phyloP scores from a whole-genome alignment of 768 basidiomycete genomes.

The Russula sp. region DNA sequence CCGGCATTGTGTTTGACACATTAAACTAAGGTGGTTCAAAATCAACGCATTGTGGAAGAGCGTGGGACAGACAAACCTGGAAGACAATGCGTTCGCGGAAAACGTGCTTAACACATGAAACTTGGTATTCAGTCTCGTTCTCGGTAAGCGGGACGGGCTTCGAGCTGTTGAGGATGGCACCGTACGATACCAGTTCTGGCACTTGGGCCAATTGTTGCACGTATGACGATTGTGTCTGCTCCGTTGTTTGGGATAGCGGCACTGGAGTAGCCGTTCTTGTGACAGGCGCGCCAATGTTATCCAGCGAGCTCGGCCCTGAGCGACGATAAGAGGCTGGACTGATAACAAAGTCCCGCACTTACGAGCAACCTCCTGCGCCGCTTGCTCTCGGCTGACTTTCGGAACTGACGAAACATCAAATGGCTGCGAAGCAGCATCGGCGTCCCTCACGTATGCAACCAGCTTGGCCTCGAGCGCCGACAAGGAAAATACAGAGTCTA shows the following conservation, averaged over 20 bases:
- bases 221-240: conserved; percentile 86
- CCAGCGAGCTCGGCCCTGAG: conserved; percentile 78
- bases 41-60: conserved; percentile 7
- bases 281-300: conserved; percentile 74
- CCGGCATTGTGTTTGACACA: conserved; percentile 92
- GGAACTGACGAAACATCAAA: conserved; percentile 86
- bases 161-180: conserved; percentile 76
- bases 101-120: conserved; percentile 93
- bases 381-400: conserved; percentile 91
- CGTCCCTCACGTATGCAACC: conserved; percentile 89
- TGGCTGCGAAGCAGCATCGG: conserved; percentile 61
- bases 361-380: conserved; percentile 86
- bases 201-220: conserved; percentile 81
- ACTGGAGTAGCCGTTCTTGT: conserved; percentile 55
- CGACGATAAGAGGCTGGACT: background rate
- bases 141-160: conserved; percentile 86
- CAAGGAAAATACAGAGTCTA: conserved; percentile 93
- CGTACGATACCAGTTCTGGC: conserved; percentile 82
- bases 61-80: conserved; percentile 57
- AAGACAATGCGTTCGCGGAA: conserved; percentile 96
- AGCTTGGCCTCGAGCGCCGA: conserved; percentile 87
- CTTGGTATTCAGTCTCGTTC: conserved; percentile 97
- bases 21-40: conserved; percentile 66
- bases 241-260: conserved; percentile 76
- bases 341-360: conserved; percentile 37